Conservation (phyloP, 495 filamentous ascomycete species). For the Cercophora samala region DNA sequence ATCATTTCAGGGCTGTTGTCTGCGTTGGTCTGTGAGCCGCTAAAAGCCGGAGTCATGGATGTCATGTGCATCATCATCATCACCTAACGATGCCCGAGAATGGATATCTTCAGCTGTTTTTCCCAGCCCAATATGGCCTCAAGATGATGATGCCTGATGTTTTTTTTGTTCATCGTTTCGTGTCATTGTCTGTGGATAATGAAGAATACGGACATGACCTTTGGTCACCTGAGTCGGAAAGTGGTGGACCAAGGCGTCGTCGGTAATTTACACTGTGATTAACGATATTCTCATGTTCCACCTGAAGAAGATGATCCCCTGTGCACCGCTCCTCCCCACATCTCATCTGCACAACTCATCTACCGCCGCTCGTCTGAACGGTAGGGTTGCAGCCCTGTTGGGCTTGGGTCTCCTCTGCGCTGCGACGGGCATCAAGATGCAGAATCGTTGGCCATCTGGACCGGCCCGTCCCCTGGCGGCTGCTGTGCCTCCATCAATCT, state of each 20-base stretch:
- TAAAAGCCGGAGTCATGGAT: not conserved
- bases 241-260: not conserved
- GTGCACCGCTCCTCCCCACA: not conserved
- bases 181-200: not conserved
- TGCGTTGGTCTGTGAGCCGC: not conserved
- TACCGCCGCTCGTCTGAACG: not conserved
- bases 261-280: slow-evolving; percentile 4
- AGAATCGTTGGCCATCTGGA: not conserved
- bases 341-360: slow-evolving; percentile 3
- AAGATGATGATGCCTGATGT: not conserved
- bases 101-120: not conserved
- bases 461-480: slow-evolving; percentile 3
- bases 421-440: not conserved
- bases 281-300: slow-evolving; percentile 1
- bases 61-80: slow-evolving; percentile 3
- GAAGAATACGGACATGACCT: not conserved
- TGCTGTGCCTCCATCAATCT: not conserved
- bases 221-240: not conserved
- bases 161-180: not conserved
- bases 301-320: not conserved
- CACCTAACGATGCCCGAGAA: not conserved
- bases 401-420: not conserved
- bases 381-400: not conserved
- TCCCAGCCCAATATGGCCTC: not conserved
- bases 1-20: not conserved